Evolutionary conservation across 495 filamentous ascomycete genomes (phyloP), one percentile per base, ranked within the genome.

Genomic region (Aspergillus panamensis): DNA sequence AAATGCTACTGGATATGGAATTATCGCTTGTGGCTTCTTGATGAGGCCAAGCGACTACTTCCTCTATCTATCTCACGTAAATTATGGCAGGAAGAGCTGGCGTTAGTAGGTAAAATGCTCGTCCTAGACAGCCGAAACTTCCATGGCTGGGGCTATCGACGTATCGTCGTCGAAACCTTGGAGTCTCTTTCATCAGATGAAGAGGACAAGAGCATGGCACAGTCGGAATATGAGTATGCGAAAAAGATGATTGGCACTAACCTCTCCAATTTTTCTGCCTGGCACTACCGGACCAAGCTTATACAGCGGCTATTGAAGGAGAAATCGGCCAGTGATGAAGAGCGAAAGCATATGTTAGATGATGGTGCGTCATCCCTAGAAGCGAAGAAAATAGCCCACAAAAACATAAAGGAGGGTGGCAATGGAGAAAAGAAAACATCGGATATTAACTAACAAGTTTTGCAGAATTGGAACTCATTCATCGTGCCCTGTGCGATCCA

Each of bases 1-100:
- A 99, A 99, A 75, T 97, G 94, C 77, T 99, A 99, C 77, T 97
- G 94, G 92, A 90, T 99, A 43, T 99, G 94, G 94, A 96, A 95
- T 69, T 90, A 97, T 73, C 87, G 94, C n/a, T 72, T 85, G 12
- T 97, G 95, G 94, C 75, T 92, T 1, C 76, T 99, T 16, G 74
- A 86, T 47, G 83, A 90, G 68, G 84, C 85, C 44, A 87, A 86
- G 42, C 68, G 73, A 10, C 77, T 85, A 33, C 77, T 96, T 8
- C 79, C 83, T 10, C 47, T 67, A 4, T 12, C 71, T 0, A 62
- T 75, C n/a, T 80, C 88, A 1, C 80, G 81, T 14, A 65, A 75
- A 48, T 74, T 96, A 20, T 97, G 93, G 95, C 78, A 88, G 63
- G 81, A 85, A 52, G 94, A 99, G 67, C 81, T 99, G 8, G 80